Conservation (phyloP, 176 grass and related monocot genomes). For the Avena insularis region DNA sequence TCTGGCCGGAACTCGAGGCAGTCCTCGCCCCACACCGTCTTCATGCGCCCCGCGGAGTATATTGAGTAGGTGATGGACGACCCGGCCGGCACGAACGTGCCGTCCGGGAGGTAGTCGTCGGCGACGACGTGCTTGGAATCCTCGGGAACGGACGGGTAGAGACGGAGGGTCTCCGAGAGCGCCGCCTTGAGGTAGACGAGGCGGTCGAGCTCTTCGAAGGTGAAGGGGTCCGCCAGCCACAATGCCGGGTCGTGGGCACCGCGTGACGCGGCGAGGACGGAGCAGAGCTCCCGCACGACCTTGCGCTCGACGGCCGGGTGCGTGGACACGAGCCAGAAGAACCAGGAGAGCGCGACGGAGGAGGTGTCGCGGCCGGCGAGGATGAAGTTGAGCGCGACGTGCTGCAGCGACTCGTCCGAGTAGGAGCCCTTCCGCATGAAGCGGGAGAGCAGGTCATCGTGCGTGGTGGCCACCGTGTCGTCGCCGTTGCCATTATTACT, state of each 20-base stretch:
- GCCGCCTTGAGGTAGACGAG: constrained; percentile 97
- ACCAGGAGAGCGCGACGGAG: constrained; percentile 95
- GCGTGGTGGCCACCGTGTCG: constrained; percentile 28
- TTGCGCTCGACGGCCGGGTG: constrained; percentile 66
- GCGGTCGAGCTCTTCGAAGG: constrained; percentile 86
- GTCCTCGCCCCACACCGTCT: constrained; percentile 87
- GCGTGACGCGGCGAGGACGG: constrained; percentile 64
- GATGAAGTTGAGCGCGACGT: constrained; percentile 97
- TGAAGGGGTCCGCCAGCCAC: constrained; percentile 70
- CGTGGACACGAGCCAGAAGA: constrained; percentile 98
- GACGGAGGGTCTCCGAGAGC: constrained; percentile 86
- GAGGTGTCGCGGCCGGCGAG: constrained; percentile 97
- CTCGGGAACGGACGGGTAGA: constrained; percentile 95
- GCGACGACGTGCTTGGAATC: constrained; percentile 90
- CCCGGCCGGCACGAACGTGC: constrained; percentile 87
- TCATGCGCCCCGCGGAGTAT: constrained; percentile 93
- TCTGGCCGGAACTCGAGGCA: constrained; percentile 88
- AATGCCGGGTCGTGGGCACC: constrained; percentile 48
- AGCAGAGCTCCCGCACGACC: constrained; percentile 75
- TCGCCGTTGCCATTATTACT: not conserved
- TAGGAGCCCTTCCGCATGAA: constrained; percentile 95
- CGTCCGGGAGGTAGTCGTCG: constrained; percentile 84
- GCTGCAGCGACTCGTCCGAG: constrained; percentile 85
- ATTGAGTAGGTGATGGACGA: constrained; percentile 95
- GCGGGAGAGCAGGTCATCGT: constrained; percentile 92